These are phyloP conservation scores for Lichtheimia ramosa DNA, from an alignment of 371 early-diverging fungal species.

Conservation along the genomic window DNA sequence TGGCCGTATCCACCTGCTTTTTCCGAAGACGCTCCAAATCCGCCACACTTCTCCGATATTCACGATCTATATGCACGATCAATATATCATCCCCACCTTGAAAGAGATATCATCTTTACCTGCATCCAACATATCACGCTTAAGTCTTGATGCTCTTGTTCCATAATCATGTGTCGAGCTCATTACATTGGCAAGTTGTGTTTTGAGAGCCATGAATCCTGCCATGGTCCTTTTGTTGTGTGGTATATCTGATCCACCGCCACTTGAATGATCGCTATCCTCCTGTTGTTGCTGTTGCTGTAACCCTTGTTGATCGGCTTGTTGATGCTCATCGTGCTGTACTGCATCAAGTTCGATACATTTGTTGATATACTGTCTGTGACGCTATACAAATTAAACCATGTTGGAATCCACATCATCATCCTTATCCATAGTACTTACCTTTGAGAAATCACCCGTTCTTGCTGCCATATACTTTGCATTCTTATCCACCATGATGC, in stretches of 20 bases:
- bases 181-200: constrained; percentile 37
- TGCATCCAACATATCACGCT: constrained; percentile 57
- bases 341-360: constrained; percentile 9
- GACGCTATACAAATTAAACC: constrained; percentile 1
- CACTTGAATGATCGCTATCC: too few species aligned
- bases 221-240: constrained; percentile 34
- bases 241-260: too few species aligned
- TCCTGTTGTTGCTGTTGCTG: too few species aligned
- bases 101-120: constrained; percentile 36
- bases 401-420: too few species aligned
- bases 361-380: constrained; percentile 7
- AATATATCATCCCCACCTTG: too few species aligned
- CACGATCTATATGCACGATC: constrained; percentile 2
- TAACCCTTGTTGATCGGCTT: too few species aligned
- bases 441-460: constrained; percentile 7
- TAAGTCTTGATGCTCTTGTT: constrained; percentile 40
- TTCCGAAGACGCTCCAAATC: constrained; percentile 10
- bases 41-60: constrained; percentile 9
- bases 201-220: constrained; percentile 41
- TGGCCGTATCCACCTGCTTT: constrained; percentile 12
- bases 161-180: constrained; percentile 17
- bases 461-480: constrained; percentile 8
- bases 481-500: neutral
- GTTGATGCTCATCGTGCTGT: too few species aligned
- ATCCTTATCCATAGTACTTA: too few species aligned